Base-by-base conservation (phyloP, 768 basidiomycete genomes). In the Hygrophoropsis aurantiaca region DNA sequence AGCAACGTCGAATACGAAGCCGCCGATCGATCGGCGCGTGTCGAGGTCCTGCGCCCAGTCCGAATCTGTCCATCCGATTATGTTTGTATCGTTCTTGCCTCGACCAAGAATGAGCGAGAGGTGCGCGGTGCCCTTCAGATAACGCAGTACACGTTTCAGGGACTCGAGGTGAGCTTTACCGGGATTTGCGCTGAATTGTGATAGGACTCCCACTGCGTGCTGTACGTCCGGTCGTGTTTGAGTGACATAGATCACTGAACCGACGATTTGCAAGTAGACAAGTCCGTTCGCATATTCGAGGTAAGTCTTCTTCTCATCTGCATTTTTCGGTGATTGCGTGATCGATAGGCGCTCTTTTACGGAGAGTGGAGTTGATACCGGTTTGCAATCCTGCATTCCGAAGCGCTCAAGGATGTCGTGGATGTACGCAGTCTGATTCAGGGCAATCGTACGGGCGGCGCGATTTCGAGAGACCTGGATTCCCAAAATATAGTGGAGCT, bases 391-490 rank as follows among this genome's bases (percentile, higher is more conserved):
- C 10, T 6, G 11, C 33, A 63, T 51, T 2, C 57, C 51, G 24
- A 53, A 44, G 3, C 40, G 7, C 18, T 51, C 15, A 6, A 65
- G 37, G 0, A 64, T 42, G 1, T 30, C 23, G 8, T 55, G 49
- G 19, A 51, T 42, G 0, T 46, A 27, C 0, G 44, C 50, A 6
- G 27, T 32, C 13, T 51, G 50, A 1, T 40, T 46, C 0, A 51
- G 40, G 1, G 3, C 10, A 0, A 51, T 18, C 6, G 50, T 46
- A 3, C 26, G 45, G 9, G n/a, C 13, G 27, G 6, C 27, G 27
- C 27, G 27, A 23, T 73, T 56, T 0, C 67, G 57, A n/a, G 54
- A 38, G 25, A 75, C 60, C 4, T 54, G 58, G 16, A 77, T 71
- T 0, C 75, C 72, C 0, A 78, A 38, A 27, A 57, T 48, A 36